These are phyloP conservation scores for Spiraea crenata DNA, from an alignment of 331 rosid genomes.

Conservation along the genomic window DNA sequence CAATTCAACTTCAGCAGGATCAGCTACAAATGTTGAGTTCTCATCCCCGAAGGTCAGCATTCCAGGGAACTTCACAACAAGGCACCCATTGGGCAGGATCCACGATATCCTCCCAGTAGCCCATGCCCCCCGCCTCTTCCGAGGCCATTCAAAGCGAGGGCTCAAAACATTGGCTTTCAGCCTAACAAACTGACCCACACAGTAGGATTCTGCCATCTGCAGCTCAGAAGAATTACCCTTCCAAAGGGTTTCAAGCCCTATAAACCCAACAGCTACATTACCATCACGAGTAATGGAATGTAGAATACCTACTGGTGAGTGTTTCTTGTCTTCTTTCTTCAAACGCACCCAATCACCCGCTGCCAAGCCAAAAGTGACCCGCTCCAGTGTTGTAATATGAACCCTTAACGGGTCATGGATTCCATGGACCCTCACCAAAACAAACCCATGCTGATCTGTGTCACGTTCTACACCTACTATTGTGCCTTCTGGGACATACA, in stretches of 20 bases:
- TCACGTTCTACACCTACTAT: conserved; percentile 66
- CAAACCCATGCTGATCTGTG: conserved; percentile 49
- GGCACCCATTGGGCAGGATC: conserved; percentile 85
- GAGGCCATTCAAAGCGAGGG: conserved; percentile 85
- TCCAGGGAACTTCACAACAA: conserved; percentile 80
- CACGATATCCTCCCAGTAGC: conserved; percentile 73
- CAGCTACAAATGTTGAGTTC: conserved; percentile 53
- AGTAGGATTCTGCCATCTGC: conserved; percentile 75
- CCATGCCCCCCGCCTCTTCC: conserved; percentile 49
- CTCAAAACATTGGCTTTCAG: conserved; percentile 53
- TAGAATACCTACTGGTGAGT: conserved; percentile 78
- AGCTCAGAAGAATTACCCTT: conserved; percentile 66
- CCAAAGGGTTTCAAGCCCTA: conserved; percentile 77
- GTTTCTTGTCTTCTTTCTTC: conserved; percentile 59
- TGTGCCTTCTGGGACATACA: conserved; percentile 79
- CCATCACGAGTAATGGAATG: conserved; percentile 68
- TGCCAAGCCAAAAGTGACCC: conserved; percentile 73
- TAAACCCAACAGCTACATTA: conserved; percentile 63
- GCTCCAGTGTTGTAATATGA: conserved; percentile 57
- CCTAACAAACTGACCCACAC: conserved; percentile 76
- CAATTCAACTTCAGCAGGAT: conserved; percentile 84
- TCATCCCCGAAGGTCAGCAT: conserved; percentile 53
- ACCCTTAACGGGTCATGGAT: conserved; percentile 78
- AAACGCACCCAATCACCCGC: conserved; percentile 77
- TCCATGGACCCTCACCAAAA: conserved; percentile 75